Conservation (phyloP, 2,329 filamentous ascomycete species). For the Phialocephala sp. region DNA sequence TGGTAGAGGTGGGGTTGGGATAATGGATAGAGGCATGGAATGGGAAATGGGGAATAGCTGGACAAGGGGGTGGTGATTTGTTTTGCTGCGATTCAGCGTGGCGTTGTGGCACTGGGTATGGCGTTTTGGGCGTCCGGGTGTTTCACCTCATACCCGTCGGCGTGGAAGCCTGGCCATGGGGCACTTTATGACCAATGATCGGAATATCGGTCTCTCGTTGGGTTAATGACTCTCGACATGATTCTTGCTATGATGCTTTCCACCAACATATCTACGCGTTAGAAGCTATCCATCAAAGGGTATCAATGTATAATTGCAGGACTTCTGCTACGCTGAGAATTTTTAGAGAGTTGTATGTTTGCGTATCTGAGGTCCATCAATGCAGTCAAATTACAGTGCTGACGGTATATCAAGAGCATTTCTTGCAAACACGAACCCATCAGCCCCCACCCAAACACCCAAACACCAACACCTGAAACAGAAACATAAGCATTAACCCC, state of each 20-base stretch:
- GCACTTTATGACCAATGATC: background rate
- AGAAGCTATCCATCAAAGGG: background rate
- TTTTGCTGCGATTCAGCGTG: conserved; percentile 6
- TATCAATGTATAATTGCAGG: too few relatives aligned
- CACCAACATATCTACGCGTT: background rate
- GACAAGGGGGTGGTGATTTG: background rate
- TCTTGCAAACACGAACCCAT: too few relatives aligned
- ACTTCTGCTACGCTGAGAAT: too few relatives aligned
- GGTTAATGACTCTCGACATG: background rate
- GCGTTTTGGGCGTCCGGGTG: background rate
- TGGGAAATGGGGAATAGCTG: background rate
- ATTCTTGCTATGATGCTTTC: background rate
- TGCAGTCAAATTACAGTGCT: too few relatives aligned
- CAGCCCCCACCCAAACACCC: too few relatives aligned
- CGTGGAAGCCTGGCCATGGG: background rate
- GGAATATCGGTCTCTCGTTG: background rate
- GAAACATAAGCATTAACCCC: background rate
- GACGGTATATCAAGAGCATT: too few relatives aligned
- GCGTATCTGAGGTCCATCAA: too few relatives aligned
- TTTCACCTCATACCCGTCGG: background rate
- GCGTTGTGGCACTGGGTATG: conserved; percentile 1
- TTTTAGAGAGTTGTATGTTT: too few relatives aligned
- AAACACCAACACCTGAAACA: too few relatives aligned
- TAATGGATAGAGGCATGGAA: background rate
- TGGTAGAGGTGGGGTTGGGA: background rate